Evolutionary conservation across 83 land plant genomes (phyloP).

Genomic region (Isoetes engelmannii): DNA sequence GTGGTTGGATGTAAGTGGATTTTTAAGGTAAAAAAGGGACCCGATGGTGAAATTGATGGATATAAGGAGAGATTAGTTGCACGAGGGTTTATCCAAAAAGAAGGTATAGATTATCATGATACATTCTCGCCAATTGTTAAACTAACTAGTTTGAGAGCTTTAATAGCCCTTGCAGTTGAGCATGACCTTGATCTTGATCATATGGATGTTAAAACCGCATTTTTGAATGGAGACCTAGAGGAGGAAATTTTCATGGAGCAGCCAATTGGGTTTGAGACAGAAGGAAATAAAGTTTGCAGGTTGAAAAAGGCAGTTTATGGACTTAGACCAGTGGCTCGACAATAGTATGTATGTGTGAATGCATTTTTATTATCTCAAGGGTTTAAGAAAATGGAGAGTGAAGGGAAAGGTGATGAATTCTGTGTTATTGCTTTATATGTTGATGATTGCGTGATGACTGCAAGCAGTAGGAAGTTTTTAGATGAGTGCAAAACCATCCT

Average conservation of each 20-base stretch:
- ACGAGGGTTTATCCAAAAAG: too few species aligned
- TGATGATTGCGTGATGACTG: too few species aligned
- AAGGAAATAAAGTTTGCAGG: constrained; percentile 2
- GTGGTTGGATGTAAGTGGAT: too few species aligned
- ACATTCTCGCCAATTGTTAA: background rate
- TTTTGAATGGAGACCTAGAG: background rate
- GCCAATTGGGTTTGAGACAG: background rate
- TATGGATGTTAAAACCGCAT: background rate
- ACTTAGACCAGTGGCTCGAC: background rate
- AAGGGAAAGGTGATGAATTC: too few species aligned
- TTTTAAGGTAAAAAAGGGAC: too few species aligned
- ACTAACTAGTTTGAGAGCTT: background rate
- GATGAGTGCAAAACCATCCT: too few species aligned
- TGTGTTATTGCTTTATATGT: too few species aligned
- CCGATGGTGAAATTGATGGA: too few species aligned
- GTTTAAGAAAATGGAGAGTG: too few species aligned
- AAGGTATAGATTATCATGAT: background rate
- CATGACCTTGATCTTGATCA: constrained; percentile 2
- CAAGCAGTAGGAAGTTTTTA: too few species aligned
- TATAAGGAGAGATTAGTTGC: too few species aligned
- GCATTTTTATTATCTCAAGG: background rate
- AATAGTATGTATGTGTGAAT: background rate
- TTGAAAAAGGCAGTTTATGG: constrained; percentile 2
- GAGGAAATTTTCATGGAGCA: background rate
- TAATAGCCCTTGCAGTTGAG: background rate